A percentile compares a stretch with the other conserved stretches of the same genome.
phyloP scores from a whole-genome alignment of 768 basidiomycete species.

The Harrya chromipes region DNA sequence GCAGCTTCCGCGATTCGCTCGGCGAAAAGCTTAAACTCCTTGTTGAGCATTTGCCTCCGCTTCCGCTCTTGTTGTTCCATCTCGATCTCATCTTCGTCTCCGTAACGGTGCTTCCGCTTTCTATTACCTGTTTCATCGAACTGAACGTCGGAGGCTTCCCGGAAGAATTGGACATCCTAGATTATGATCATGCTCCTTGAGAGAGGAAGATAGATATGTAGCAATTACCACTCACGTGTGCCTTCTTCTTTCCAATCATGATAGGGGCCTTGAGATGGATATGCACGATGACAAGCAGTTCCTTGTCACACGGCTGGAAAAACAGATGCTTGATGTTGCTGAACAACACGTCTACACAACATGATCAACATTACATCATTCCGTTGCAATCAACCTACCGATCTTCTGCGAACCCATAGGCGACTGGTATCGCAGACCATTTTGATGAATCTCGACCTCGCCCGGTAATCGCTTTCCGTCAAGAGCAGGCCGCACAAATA shows the following conservation, averaged over 20 bases:
- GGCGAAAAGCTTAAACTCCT: slow-evolving; percentile 90
- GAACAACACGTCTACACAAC: slow-evolving; percentile 77
- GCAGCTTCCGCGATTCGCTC: slow-evolving; percentile 88
- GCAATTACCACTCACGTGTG: slow-evolving; percentile 58
- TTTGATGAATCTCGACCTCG: slow-evolving; percentile 98
- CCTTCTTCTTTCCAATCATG: slow-evolving; percentile 98
- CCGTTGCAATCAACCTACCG: slow-evolving; percentile 47
- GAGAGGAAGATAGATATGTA: neutral
- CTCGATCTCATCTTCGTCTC: slow-evolving; percentile 98
- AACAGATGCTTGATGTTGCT: slow-evolving; percentile 97
- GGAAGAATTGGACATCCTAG: slow-evolving; percentile 96
- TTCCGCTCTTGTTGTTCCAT: slow-evolving; percentile 97
- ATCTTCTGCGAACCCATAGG: slow-evolving; percentile 87
- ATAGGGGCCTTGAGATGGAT: slow-evolving; percentile 92
- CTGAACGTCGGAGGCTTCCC: slow-evolving; percentile 95
- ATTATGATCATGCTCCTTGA: slow-evolving; percentile 3
- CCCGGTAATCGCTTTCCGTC: slow-evolving; percentile 95
- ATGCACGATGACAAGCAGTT: slow-evolving; percentile 92
- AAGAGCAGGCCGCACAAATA: slow-evolving; percentile 88
- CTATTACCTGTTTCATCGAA: slow-evolving; percentile 99
- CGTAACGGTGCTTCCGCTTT: slow-evolving; percentile 94
- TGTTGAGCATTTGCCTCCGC: slow-evolving; percentile 84
- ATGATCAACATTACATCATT: slow-evolving; percentile 2
- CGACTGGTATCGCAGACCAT: slow-evolving; percentile 91
- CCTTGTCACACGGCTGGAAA: slow-evolving; percentile 98